Conservation (phyloP, 805 yeast species). For the Wickerhamomyces pijperi region DNA sequence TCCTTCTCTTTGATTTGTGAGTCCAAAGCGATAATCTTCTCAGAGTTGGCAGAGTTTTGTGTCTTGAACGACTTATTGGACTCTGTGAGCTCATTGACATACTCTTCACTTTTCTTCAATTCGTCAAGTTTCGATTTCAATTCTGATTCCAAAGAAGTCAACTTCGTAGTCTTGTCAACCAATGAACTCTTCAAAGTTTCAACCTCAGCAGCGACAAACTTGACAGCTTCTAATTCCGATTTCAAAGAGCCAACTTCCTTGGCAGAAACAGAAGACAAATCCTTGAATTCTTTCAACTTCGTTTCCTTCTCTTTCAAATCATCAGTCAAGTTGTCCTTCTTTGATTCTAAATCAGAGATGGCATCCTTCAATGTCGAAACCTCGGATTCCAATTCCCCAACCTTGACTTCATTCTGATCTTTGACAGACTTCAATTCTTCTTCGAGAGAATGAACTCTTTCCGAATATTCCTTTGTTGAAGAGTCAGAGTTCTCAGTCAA, state of each 20-base stretch:
- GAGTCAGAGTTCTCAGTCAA: constrained; percentile 39
- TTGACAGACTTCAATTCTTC: constrained; percentile 13
- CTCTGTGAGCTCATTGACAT: constrained; percentile 2
- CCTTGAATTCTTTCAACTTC: not conserved
- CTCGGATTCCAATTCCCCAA: constrained; percentile 6
- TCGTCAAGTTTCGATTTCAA: not conserved
- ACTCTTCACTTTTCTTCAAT: not conserved
- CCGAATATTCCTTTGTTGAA: constrained; percentile 35
- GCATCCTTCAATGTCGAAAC: constrained; percentile 8
- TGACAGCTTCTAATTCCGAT: constrained; percentile 1
- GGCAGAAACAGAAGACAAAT: not conserved
- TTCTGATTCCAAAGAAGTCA: not conserved
- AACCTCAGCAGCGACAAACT: not conserved
- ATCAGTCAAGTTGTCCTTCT: constrained; percentile 2
- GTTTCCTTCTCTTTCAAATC: constrained; percentile 2
- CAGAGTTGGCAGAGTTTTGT: not conserved
- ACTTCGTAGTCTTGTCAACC: not conserved
- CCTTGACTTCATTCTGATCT: constrained; percentile 3
- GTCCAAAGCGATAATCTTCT: not conserved
- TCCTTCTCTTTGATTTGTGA: constrained; percentile 1
- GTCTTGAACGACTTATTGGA: not conserved
- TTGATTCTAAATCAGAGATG: constrained; percentile 7
- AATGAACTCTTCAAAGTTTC: constrained; percentile 2
- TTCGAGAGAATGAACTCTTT: constrained; percentile 33
- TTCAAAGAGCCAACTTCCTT: not conserved